Evolutionary conservation across 208 protist genomes (phyloP).

Genomic region (Leishmania lainsoni): DNA sequence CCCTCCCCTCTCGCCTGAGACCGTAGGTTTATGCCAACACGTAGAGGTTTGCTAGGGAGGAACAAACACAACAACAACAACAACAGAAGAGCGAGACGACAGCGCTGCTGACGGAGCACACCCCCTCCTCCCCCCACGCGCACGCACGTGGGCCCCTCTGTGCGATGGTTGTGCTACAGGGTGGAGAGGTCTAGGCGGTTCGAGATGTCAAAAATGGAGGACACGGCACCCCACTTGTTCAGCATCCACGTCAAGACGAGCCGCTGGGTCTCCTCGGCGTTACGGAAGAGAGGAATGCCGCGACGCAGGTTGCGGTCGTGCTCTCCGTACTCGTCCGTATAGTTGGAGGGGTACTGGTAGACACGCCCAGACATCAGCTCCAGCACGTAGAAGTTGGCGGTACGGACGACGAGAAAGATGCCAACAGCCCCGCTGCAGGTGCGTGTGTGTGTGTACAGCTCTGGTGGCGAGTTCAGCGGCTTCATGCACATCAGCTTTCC

Average conservation of each 20-base stretch:
- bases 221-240: conserved; percentile 66
- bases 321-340: conserved; percentile 75
- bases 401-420: conserved; percentile 47
- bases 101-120: neutral
- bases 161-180: conserved; percentile 19
- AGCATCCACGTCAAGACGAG: conserved; percentile 68
- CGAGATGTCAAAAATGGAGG: conserved; percentile 42
- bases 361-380: conserved; percentile 43
- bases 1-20: neutral
- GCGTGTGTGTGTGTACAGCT: conserved; percentile 62
- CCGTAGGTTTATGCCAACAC: neutral
- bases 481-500: conserved; percentile 46
- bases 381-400: conserved; percentile 48
- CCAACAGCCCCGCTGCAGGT: conserved; percentile 57
- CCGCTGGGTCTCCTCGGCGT: conserved; percentile 26
- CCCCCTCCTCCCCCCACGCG: neutral
- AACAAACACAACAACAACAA: neutral
- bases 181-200: conserved; percentile 22
- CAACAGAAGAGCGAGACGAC: neutral
- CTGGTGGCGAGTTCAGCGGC: conserved; percentile 22
- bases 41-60: neutral
- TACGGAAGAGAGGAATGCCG: conserved; percentile 37
- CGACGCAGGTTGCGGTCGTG: conserved; percentile 33
- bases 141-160: neutral
- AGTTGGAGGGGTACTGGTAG: conserved; percentile 39